phyloP scores from a whole-genome alignment of 2,329 filamentous ascomycete species.

The Monosporascus sp. region DNA sequence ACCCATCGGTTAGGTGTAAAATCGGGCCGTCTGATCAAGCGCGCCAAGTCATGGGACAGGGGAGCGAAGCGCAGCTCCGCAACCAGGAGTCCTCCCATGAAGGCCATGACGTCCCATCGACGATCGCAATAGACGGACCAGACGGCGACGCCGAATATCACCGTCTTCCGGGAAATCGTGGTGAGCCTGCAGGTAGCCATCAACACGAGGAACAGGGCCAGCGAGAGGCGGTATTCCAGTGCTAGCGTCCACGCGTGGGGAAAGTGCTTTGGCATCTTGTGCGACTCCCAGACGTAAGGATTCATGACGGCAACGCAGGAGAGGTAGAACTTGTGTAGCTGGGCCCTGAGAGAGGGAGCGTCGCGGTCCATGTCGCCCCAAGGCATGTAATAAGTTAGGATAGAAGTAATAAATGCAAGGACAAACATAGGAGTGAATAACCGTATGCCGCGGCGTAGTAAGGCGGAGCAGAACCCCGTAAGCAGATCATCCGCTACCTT shows the following conservation, averaged over 20 bases:
- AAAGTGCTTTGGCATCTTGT: background rate
- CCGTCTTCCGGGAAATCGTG: background rate
- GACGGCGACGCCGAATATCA: background rate
- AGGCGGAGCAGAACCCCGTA: background rate
- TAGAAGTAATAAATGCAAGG: background rate
- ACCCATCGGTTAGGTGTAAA: background rate
- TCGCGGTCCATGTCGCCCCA: background rate
- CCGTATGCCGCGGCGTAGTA: constrained; percentile 2
- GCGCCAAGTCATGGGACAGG: background rate
- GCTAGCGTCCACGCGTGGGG: constrained; percentile 1
- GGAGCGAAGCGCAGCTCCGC: constrained; percentile 2
- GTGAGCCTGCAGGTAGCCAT: background rate
- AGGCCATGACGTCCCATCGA: constrained; percentile 2
- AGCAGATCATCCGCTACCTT: constrained; percentile 1
- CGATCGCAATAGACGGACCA: constrained; percentile 3
- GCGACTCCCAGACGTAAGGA: background rate
- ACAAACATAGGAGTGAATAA: constrained; percentile 1
- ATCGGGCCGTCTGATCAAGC: background rate
- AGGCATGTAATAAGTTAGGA: background rate
- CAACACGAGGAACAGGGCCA: constrained; percentile 1
- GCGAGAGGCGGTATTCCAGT: constrained; percentile 2
- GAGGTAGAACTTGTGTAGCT: background rate
- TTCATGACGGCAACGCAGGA: background rate
- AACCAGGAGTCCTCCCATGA: constrained; percentile 1
- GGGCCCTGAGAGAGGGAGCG: background rate